These are phyloP conservation scores for Pseudocercospora fijiensis DNA, from an alignment of 2,329 filamentous ascomycete genomes.

Conservation along the genomic window DNA sequence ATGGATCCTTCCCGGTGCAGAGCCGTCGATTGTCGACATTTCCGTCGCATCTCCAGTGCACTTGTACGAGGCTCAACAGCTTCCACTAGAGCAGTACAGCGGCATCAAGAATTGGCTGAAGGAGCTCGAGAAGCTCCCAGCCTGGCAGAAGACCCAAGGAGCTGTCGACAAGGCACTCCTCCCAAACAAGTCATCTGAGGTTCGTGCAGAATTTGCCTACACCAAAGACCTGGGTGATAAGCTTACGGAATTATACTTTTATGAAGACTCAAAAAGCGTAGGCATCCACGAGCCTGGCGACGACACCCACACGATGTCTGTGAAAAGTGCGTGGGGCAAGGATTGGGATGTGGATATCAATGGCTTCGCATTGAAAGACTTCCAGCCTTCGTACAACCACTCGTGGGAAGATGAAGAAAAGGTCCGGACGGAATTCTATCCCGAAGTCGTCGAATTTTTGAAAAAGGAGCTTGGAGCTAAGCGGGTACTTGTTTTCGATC, in stretches of 20 bases:
- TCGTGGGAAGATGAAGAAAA: slow-evolving; percentile 45
- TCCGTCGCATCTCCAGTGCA: slow-evolving; percentile 45
- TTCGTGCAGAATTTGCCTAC: slow-evolving; percentile 50
- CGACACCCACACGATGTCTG: slow-evolving; percentile 40
- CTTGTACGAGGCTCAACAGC: slow-evolving; percentile 36
- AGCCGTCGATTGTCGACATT: slow-evolving; percentile 46
- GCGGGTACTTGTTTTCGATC: slow-evolving; percentile 51
- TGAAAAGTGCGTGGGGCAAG: slow-evolving; percentile 46
- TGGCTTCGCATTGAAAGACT: slow-evolving; percentile 48
- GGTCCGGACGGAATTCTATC: slow-evolving; percentile 47
- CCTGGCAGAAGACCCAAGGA: slow-evolving; percentile 44
- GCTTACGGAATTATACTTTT: slow-evolving; percentile 46
- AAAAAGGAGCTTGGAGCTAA: slow-evolving; percentile 48
- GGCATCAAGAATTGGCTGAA: slow-evolving; percentile 43
- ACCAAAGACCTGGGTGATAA: slow-evolving; percentile 45
- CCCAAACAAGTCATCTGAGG: slow-evolving; percentile 35
- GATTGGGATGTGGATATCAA: slow-evolving; percentile 49
- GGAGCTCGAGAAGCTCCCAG: slow-evolving; percentile 41
- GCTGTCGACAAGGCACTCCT: slow-evolving; percentile 42
- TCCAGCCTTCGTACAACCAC: slow-evolving; percentile 27
- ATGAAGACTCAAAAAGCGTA: slow-evolving; percentile 41
- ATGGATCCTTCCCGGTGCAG: slow-evolving; percentile 39
- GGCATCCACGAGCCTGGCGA: slow-evolving; percentile 46
- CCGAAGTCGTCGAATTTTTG: slow-evolving; percentile 49
- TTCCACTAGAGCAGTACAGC: slow-evolving; percentile 44